A percentile compares a stretch with the other conserved stretches of the same genome.
phyloP scores from a whole-genome alignment of 805 yeast species.

The Komagataella populi region DNA sequence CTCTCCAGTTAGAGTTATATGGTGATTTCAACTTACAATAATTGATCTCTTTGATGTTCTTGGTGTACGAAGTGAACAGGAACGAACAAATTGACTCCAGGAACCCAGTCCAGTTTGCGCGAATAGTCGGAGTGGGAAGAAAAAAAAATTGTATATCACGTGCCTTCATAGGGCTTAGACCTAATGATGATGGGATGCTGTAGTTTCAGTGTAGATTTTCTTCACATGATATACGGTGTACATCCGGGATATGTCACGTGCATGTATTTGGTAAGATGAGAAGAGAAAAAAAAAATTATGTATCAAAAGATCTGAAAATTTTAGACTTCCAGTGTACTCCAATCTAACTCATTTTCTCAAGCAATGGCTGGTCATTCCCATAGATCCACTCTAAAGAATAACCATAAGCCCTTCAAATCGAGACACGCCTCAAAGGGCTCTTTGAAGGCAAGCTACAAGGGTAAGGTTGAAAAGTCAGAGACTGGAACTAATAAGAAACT shows the following conservation, averaged over 20 bases:
- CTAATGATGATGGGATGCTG: not conserved
- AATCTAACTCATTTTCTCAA: not conserved
- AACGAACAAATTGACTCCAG: not conserved
- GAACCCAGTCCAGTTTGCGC: not conserved
- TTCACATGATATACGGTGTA: not conserved
- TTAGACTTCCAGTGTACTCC: not conserved
- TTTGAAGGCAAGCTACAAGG: slow-evolving; percentile 66
- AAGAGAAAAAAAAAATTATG: not conserved
- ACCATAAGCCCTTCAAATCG: slow-evolving; percentile 84
- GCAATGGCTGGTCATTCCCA: slow-evolving; percentile 70
- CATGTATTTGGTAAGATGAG: not conserved
- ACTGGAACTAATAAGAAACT: slow-evolving; percentile 20
- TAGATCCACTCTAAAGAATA: slow-evolving; percentile 69
- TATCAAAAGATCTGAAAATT: slow-evolving; percentile 2
- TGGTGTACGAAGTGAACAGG: not conserved
- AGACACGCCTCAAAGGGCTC: slow-evolving; percentile 86
- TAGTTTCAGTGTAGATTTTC: no score
- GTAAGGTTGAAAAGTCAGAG: slow-evolving; percentile 67
- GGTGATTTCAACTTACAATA: not conserved
- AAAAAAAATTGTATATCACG: not conserved
- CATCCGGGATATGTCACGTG: not conserved
- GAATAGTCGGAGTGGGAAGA: not conserved
- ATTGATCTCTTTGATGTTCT: not conserved
- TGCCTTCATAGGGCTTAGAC: not conserved
- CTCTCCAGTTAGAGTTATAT: not conserved